These are phyloP conservation scores for Didymella arachidicola DNA, from an alignment of 2,329 filamentous ascomycete genomes.

Conservation along the genomic window DNA sequence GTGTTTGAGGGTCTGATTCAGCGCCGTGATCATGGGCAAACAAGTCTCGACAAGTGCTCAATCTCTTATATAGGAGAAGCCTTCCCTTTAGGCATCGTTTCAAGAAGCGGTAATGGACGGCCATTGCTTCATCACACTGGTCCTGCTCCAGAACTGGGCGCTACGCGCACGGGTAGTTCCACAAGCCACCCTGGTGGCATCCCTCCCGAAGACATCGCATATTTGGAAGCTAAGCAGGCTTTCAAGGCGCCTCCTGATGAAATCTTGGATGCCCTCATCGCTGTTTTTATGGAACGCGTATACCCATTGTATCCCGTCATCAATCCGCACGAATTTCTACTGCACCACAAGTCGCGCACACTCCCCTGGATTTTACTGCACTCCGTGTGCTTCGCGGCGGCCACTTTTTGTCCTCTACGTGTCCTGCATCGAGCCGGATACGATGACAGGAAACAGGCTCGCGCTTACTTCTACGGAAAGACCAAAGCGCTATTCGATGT, in stretches of 20 bases:
- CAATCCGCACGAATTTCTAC: conserved; percentile 4
- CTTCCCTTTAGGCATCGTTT: conserved; percentile 10
- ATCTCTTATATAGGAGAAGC: conserved; percentile 14
- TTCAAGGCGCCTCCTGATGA: conserved; percentile 11
- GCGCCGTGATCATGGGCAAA: not conserved
- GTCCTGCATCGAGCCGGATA: conserved; percentile 10
- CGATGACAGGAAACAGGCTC: conserved; percentile 10
- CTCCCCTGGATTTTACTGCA: conserved; percentile 16
- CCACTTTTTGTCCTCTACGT: conserved; percentile 15
- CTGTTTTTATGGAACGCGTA: conserved; percentile 11
- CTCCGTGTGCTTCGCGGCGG: conserved; percentile 7
- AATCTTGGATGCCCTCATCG: conserved; percentile 1
- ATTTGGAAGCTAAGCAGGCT: conserved; percentile 12
- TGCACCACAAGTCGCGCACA: conserved; percentile 1
- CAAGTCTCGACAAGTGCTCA: conserved; percentile 9
- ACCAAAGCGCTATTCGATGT: conserved; percentile 12
- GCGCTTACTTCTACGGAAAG: conserved; percentile 6
- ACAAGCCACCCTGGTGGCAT: not conserved
- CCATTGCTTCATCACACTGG: conserved; percentile 10
- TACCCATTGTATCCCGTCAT: conserved; percentile 13
- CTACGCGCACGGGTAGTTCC: not conserved
- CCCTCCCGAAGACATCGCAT: conserved; percentile 8
- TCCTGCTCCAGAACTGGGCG: not conserved
- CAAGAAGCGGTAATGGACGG: not conserved
- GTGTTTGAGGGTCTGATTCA: conserved; percentile 11